Percentiles rank a stretch among this genome's conserved stretches.
These are phyloP conservation scores for Boletus coccyginus DNA, from an alignment of 768 basidiomycete genomes.

Conservation along the genomic window DNA sequence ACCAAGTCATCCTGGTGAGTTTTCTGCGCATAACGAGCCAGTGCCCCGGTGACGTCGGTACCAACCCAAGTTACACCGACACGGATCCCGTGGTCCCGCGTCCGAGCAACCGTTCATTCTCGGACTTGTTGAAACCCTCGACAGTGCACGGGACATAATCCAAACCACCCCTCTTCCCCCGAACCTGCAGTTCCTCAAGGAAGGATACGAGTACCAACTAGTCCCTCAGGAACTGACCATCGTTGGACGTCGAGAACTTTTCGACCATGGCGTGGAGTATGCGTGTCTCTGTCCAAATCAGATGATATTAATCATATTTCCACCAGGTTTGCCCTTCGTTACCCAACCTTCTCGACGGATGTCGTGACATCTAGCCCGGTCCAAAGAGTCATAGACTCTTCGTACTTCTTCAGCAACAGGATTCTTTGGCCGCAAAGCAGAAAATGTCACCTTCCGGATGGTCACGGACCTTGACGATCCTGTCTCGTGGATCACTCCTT, in stretches of 20 bases:
- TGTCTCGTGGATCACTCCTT: slow-evolving; percentile 42
- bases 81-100: slow-evolving; percentile 40
- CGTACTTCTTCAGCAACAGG: slow-evolving; percentile 41
- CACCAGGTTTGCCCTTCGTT: slow-evolving; percentile 20
- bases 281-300: background rate
- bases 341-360: slow-evolving; percentile 21
- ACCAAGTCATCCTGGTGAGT: slow-evolving; percentile 38
- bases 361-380: slow-evolving; percentile 12
- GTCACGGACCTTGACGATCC: slow-evolving; percentile 34
- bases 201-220: slow-evolving; percentile 34
- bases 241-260: slow-evolving; percentile 37
- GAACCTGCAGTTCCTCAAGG: slow-evolving; percentile 36
- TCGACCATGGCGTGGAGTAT: slow-evolving; percentile 39
- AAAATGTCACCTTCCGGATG: slow-evolving; percentile 28
- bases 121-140: slow-evolving; percentile 34
- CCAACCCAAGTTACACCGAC: slow-evolving; percentile 36
- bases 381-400: slow-evolving; percentile 36
- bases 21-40: background rate
- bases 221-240: slow-evolving; percentile 37
- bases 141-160: slow-evolving; percentile 21
- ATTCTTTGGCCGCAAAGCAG: slow-evolving; percentile 34
- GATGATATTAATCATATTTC: background rate
- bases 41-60: background rate
- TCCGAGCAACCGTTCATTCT: slow-evolving; percentile 32
- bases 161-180: slow-evolving; percentile 30